These are phyloP conservation scores for Leishmania gerbilli DNA, from an alignment of 208 protist species.

Conservation along the genomic window DNA sequence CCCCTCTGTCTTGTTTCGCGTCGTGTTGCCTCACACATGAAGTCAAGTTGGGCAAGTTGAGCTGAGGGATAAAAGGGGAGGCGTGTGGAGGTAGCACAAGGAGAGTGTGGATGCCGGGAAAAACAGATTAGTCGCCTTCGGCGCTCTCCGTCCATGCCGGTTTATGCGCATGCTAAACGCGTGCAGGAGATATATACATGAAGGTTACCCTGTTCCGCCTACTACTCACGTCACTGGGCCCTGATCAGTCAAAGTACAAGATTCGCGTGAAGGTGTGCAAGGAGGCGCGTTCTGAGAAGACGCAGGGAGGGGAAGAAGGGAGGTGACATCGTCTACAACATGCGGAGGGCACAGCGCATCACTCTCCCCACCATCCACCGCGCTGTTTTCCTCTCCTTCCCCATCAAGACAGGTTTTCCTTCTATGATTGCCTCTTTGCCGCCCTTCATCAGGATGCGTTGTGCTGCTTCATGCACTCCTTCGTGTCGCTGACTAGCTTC, in stretches of 20 bases:
- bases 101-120: not conserved
- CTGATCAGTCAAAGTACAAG: not conserved
- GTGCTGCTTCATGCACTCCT: not conserved
- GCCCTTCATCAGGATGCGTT: not conserved
- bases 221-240: not conserved
- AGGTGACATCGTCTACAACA: not conserved
- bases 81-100: not conserved
- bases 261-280: not conserved
- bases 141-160: not conserved
- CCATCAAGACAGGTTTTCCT: not conserved
- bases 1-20: not conserved
- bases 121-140: not conserved
- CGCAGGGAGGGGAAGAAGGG: too few relatives aligned
- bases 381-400: not conserved
- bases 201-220: not conserved
- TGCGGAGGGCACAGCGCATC: too few relatives aligned
- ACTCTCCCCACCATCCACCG: not conserved
- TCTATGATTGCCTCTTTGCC: not conserved
- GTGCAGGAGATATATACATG: not conserved
- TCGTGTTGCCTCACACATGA: not conserved
- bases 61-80: not conserved
- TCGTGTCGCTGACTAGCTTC: conserved; percentile 10
- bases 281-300: not conserved
- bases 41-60: not conserved
- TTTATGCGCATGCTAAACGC: not conserved